Conservation (phyloP, 352 stramenopile genomes). For the Elongisporangium anandrum region DNA sequence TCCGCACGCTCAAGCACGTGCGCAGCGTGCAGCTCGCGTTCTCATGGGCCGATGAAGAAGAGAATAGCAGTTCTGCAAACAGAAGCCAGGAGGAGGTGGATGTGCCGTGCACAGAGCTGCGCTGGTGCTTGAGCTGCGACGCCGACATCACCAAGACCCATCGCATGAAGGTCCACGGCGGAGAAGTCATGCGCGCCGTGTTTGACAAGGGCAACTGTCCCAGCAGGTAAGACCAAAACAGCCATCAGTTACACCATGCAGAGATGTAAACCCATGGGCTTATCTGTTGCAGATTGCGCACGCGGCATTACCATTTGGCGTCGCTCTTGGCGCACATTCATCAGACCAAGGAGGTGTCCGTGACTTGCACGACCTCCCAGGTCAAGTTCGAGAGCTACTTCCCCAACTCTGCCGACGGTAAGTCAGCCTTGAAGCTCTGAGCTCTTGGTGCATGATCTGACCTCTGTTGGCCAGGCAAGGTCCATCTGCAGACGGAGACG, state of each 20-base stretch:
- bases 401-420: constrained; percentile 42
- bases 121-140: constrained; percentile 69
- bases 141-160: constrained; percentile 88
- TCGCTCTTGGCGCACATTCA: constrained; percentile 79
- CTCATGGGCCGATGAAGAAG: constrained; percentile 24
- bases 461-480: constrained; percentile 29
- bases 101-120: constrained; percentile 58
- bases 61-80: constrained; percentile 5
- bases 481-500: constrained; percentile 80
- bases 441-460: neutral
- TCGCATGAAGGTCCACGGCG: constrained; percentile 74
- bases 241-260: neutral
- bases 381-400: constrained; percentile 85
- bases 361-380: constrained; percentile 56
- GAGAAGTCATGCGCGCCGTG: constrained; percentile 73
- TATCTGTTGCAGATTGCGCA: constrained; percentile 18
- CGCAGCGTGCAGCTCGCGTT: constrained; percentile 64
- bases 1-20: constrained; percentile 81
- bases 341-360: constrained; percentile 71
- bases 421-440: neutral
- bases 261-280: neutral
- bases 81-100: constrained; percentile 42
- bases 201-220: constrained; percentile 59
- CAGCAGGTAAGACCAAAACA: constrained; percentile 22
- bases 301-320: constrained; percentile 67